A percentile compares a stretch with the other conserved stretches of the same genome.
phyloP scores from a whole-genome alignment of 495 filamentous ascomycete genomes.

The Cercophora newfieldiana region DNA sequence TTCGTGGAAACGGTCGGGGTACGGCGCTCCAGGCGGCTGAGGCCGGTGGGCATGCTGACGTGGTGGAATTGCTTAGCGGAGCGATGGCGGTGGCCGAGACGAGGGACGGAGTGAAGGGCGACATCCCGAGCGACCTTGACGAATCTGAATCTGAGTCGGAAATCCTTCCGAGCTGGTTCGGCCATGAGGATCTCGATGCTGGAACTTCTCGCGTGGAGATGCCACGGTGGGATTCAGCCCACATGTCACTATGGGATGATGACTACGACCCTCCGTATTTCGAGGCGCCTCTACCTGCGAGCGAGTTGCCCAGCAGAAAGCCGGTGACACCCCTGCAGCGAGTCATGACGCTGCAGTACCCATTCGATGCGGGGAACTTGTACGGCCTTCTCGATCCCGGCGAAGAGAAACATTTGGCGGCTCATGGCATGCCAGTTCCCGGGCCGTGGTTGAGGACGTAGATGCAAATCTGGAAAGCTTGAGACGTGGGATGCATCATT shows the following conservation, averaged over 20 bases:
- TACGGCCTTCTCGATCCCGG: not conserved
- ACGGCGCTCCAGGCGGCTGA: not conserved
- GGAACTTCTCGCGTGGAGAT: not conserved
- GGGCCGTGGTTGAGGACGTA: no score
- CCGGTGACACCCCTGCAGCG: not conserved
- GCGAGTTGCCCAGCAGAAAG: not conserved
- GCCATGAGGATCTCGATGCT: not conserved
- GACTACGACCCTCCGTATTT: not conserved
- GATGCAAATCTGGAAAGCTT: no score
- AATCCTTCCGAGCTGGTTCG: not conserved
- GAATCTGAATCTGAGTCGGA: not conserved
- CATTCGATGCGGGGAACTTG: not conserved
- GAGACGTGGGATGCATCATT: no score
- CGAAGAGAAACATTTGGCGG: not conserved
- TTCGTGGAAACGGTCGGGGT: not conserved
- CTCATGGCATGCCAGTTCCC: no score
- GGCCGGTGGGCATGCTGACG: conserved; percentile 1
- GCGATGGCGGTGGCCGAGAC: not conserved
- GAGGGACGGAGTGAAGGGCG: not conserved
- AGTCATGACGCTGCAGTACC: not conserved
- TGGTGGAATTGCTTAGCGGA: not conserved
- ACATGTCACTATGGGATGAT: not conserved
- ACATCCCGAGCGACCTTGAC: not conserved
- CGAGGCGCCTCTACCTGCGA: not conserved
- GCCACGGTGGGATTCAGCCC: not conserved